Conservation (phyloP, 208 protist genomes). For the Leishmania tarentolae region DNA sequence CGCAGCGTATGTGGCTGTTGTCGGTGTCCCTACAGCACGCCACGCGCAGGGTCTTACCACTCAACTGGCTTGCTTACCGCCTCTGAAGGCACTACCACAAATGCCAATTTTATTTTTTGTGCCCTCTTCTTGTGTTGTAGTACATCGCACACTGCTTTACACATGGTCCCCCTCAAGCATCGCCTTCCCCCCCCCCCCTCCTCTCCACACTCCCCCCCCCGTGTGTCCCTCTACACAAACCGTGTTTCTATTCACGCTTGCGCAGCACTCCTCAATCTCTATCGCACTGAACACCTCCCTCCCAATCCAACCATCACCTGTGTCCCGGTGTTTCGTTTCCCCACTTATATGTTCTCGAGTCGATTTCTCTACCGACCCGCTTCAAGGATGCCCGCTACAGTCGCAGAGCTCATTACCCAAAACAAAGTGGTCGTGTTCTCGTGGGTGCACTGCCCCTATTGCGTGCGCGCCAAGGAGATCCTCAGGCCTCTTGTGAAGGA, state of each 20-base stretch:
- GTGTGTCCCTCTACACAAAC: not conserved
- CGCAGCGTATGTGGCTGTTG: not conserved
- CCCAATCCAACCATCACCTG: not conserved
- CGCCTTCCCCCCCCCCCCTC: not conserved
- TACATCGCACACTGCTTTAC: not conserved
- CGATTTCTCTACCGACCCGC: constrained; percentile 2
- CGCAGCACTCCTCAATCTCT: not conserved
- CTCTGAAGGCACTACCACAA: not conserved
- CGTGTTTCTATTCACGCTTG: not conserved
- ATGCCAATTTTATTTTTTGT: not conserved
- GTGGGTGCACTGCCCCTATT: constrained; percentile 69
- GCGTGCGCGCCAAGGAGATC: constrained; percentile 60
- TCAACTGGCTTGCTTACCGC: not conserved
- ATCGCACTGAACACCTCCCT: no score
- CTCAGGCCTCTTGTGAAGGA: constrained; percentile 47
- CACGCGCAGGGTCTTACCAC: not conserved
- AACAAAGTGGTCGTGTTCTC: constrained; percentile 76
- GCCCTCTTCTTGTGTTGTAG: not conserved
- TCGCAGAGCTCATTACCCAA: constrained; percentile 41
- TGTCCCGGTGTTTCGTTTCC: not conserved
- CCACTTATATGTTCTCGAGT: not conserved
- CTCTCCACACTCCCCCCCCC: not conserved
- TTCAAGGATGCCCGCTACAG: constrained; percentile 28
- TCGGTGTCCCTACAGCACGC: not conserved
- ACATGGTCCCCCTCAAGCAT: not conserved